Evolutionary conservation across 345 rosid species (phyloP).

Genomic region (Linum lewisii): DNA sequence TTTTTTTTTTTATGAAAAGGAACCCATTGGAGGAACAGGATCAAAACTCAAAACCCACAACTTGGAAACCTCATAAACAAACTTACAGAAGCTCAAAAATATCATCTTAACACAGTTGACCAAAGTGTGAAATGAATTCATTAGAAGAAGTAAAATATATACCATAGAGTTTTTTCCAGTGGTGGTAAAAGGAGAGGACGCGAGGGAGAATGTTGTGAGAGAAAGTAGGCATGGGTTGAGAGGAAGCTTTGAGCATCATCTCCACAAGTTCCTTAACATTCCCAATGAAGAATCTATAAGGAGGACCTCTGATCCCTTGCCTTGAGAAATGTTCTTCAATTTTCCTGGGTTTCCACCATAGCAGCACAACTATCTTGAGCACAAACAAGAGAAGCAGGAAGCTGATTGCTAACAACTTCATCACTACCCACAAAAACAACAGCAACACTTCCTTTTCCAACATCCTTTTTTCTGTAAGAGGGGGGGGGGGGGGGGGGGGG

Average conservation of each 20-base stretch:
- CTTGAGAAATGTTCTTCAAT: conserved; percentile 83
- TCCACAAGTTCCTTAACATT: conserved; percentile 84
- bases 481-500: conserved; percentile 8
- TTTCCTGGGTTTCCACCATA: conserved; percentile 95
- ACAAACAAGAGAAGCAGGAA: conserved; percentile 24
- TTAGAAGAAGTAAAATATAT: not conserved
- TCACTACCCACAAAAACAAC: conserved; percentile 17
- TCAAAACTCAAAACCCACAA: not conserved
- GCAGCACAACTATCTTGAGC: conserved; percentile 39
- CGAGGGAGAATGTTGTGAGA: conserved; percentile 98
- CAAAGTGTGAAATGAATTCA: not conserved
- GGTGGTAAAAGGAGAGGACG: conserved; percentile 87
- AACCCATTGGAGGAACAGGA: not conserved
- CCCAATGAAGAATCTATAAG: conserved; percentile 89
- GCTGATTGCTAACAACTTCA: conserved; percentile 37
- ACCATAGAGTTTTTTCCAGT: conserved; percentile 98
- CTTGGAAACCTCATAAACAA: not conserved
- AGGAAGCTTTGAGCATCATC: conserved; percentile 85
- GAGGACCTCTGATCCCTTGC: conserved; percentile 97
- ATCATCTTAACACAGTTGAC: too few species aligned
- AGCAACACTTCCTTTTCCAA: conserved; percentile 14
- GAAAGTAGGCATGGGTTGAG: conserved; percentile 78
- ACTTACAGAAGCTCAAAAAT: not conserved
- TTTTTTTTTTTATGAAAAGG: too few species aligned
- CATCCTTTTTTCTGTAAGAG: conserved; percentile 14